These are phyloP conservation scores for Dichomitus squalens DNA, from an alignment of 1,284 basidiomycete genomes.

Conservation along the genomic window DNA sequence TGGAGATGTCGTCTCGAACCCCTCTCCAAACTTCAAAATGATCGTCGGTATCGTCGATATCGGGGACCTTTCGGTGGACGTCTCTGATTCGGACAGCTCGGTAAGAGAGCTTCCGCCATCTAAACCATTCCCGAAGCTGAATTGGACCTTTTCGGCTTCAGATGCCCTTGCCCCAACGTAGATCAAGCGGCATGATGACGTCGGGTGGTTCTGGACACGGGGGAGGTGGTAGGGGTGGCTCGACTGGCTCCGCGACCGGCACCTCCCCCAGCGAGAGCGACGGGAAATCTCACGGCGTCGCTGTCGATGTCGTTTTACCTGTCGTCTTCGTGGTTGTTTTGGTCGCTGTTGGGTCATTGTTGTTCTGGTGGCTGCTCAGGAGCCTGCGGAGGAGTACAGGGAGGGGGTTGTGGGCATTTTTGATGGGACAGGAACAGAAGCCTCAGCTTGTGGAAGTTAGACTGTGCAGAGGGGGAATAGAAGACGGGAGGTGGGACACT, in stretches of 20 bases:
- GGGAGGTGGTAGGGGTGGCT: not conserved
- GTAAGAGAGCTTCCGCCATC: not conserved
- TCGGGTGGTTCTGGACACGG: not conserved
- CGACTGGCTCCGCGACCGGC: not conserved
- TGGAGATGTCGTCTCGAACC: not conserved
- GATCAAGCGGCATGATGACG: not conserved
- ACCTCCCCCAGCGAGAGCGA: not conserved
- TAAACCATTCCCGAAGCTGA: not conserved
- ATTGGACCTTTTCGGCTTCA: not conserved
- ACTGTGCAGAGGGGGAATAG: not conserved
- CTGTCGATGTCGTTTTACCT: not conserved
- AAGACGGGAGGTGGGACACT: not conserved
- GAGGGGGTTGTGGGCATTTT: not conserved
- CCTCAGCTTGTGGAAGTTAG: slow-evolving; percentile 1
- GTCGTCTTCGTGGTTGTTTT: slow-evolving; percentile 1
- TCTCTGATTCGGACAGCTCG: not conserved
- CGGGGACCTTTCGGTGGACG: not conserved
- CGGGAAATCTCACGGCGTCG: not conserved
- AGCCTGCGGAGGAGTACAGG: not conserved
- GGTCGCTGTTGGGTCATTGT: not conserved
- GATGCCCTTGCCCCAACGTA: not conserved
- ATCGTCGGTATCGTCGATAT: not conserved
- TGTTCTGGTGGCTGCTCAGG: not conserved
- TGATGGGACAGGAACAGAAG: not conserved
- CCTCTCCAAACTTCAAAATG: not conserved